Base-by-base conservation (phyloP, 345 rosid genomes). In the Balakata baccata region DNA sequence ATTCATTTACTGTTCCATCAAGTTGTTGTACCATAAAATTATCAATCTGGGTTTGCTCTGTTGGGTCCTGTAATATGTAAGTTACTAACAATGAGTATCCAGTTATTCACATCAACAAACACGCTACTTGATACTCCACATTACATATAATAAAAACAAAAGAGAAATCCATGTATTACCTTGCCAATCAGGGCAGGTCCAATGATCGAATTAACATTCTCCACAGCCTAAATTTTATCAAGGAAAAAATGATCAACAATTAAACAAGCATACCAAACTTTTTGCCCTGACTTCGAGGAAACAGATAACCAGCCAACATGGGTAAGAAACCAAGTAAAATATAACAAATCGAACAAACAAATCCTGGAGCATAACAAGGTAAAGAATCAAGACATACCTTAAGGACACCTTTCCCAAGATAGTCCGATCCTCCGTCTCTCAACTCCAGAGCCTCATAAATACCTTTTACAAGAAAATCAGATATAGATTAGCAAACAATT, bases 351-450 rank as follows among this genome's bases (percentile, higher is more conserved):
- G 29, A 22, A 49, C 66, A 34, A 38, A 39, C 20, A 73, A 34
- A 73, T 20, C n/a, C 53, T 63, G 59, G n/a, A 13, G 34, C 4
- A 47, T 7, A 62, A 47, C 50, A 34, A 13, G 47, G 43, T 6
- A 11, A 61, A 67, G 11, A 41, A 65, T 22, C 50, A 25, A 16
- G 46, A 20, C 69, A 20, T 17, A 92, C 98, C 97, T 92, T 92
- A 20, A 82, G 82, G 7, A 94, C 98, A 84, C 97, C 98, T 86
- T 94, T 94, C 59, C 98, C 98, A 45, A 94, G 97, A 70, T 92
- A 94, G 75, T 94, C 98, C 1, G 95, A 83, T 25, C 98, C 98
- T 72, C 98, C 98, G 80, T 94, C 98, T 81, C 98, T 92, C 57
- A 94, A 68, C 74, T 94, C 98, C 61, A 94, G 89, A 23, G 98